Evolutionary conservation across 192 early-diverging fungal species (phyloP), one percentile per base, ranked within the genome.

Genomic region (Entomortierella lignicola): DNA sequence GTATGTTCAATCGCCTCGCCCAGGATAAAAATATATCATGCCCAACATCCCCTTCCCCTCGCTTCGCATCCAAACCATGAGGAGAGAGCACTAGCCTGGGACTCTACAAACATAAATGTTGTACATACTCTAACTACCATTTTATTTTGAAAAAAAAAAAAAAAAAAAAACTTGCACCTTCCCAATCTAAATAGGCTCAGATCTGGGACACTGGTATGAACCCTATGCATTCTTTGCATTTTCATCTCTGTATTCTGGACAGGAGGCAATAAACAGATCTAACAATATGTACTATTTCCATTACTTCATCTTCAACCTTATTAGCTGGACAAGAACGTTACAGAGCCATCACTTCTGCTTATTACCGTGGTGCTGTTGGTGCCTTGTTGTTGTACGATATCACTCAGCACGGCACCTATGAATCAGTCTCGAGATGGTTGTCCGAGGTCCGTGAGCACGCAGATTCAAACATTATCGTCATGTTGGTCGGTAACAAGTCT

Each of bases 401-500:
- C 55, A 84, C 84, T 44, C 89, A 82, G 47, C 73, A 82, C 77
- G 87, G 92, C 27, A 96, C 95, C 34, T 89, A 96, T 63, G 92
- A 97, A 62, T 93, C 92, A 52, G 94, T 96, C 61, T 94, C 95
- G 65, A 89, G 94, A 60, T 98, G 97, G 97, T 91, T 97, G 30
- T 95, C 95, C 77, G 97, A 98, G 84, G 91, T 98, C n/a, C 94
- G 95, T 73, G 93, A 95, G 65, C 97, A 98, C 81, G 94, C 94
- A 13, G 95, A 94, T 83, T 91, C 93, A 20, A 94, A 94, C 86
- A 96, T 97, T 77, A 93, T 97, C 58, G 94, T 98, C 84, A 94
- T 94, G 54, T 83, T 98, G 43, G 97, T 96, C 26, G 97, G 97
- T 44, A 98, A 98, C 87, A 98, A 98, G 85, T 85, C 95, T 42